A percentile compares a stretch with the other conserved stretches of the same genome.
Evolutionary conservation across 371 early-diverging fungal species (phyloP).

Genomic region (Circinella umbellata): DNA sequence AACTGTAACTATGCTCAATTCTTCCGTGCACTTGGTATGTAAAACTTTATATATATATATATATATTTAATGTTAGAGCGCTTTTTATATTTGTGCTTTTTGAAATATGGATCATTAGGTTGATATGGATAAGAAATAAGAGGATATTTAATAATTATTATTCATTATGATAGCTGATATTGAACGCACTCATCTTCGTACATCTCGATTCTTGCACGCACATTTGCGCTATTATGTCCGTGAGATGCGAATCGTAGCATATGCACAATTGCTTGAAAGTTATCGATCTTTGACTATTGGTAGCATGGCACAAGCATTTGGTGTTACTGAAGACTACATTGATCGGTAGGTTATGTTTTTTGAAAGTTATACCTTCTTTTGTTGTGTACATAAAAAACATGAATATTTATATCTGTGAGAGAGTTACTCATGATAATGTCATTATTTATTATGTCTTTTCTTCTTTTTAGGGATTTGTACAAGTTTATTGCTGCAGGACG

Average conservation of each 20-base stretch:
- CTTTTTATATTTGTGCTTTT: too few relatives aligned
- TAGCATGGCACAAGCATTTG: constrained; percentile 97
- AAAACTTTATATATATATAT: background rate
- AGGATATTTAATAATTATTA: background rate
- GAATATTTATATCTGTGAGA: too few relatives aligned
- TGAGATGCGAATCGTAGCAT: constrained; percentile 98
- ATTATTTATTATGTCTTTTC: background rate
- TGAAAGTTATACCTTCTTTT: too few relatives aligned
- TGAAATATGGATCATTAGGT: too few relatives aligned
- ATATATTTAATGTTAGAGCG: background rate
- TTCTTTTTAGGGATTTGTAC: constrained; percentile 80
- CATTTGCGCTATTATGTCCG: constrained; percentile 93
- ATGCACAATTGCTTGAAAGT: constrained; percentile 97
- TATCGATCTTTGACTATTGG: constrained; percentile 95
- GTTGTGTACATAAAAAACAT: too few relatives aligned
- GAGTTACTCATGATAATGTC: background rate
- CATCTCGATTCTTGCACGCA: constrained; percentile 71
- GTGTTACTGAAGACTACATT: constrained; percentile 94
- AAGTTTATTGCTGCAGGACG: constrained; percentile 97
- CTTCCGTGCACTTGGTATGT: constrained; percentile 77
- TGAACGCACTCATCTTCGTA: constrained; percentile 54
- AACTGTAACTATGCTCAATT: constrained; percentile 94
- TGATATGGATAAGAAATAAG: too few relatives aligned
- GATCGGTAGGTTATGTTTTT: constrained; percentile 67
- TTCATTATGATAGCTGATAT: constrained; percentile 43